phyloP scores from a whole-genome alignment of 257 asterid genomes.

The Solanum virginianum region DNA sequence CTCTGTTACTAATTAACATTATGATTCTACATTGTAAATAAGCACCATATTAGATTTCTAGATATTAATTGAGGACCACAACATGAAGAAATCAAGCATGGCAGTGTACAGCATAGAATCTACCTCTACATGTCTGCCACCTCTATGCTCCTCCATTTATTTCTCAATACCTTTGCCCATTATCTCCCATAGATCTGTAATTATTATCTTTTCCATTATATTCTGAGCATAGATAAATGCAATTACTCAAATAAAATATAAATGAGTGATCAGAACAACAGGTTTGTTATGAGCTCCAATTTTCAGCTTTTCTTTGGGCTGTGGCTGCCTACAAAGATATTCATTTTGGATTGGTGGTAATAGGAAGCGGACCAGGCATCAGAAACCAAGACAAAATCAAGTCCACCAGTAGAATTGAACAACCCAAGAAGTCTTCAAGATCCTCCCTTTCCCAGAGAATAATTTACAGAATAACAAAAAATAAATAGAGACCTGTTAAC shows the following conservation, averaged over 20 bases:
- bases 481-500: slow-evolving; percentile 51
- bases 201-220: neutral
- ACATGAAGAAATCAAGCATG: neutral
- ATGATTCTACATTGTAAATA: neutral
- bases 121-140: neutral
- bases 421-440: neutral
- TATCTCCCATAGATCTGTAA: neutral
- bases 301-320: neutral
- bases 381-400: neutral
- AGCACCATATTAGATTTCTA: neutral
- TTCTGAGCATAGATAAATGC: neutral
- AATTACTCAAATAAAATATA: neutral
- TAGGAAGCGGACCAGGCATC: neutral
- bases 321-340: neutral
- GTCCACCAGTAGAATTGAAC: neutral
- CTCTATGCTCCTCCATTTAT: neutral
- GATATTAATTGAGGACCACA: neutral
- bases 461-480: neutral
- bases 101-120: neutral
- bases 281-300: neutral
- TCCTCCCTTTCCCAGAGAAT: neutral
- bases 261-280: neutral
- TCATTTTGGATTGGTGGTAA: neutral
- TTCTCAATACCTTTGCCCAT: neutral
- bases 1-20: neutral